phyloP scores from a whole-genome alignment of 164 flowering plant species.

The Brasenia schreberi region DNA sequence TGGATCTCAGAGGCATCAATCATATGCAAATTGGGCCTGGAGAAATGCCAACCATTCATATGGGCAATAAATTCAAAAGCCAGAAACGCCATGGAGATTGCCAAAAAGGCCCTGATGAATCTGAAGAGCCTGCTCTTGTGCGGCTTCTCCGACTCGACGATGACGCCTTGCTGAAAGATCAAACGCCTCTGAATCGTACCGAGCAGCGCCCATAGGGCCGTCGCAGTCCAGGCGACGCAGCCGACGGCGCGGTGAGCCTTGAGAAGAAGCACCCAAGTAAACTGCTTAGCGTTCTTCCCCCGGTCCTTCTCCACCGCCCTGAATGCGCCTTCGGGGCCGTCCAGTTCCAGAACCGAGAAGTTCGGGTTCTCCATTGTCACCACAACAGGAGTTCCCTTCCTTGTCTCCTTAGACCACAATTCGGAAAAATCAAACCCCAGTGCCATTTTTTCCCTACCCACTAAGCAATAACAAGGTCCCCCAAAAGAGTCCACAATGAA shows the following conservation, averaged over 20 bases:
- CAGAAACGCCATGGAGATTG: constrained; percentile 31
- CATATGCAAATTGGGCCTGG: constrained; percentile 37
- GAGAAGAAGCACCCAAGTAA: constrained; percentile 73
- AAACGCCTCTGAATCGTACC: constrained; percentile 50
- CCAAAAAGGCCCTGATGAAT: constrained; percentile 37
- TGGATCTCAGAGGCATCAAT: constrained; percentile 45
- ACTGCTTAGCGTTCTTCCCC: constrained; percentile 72
- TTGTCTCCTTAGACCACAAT: constrained; percentile 37
- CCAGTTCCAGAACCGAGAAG: constrained; percentile 54
- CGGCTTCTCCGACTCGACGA: constrained; percentile 35
- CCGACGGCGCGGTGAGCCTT: constrained; percentile 69
- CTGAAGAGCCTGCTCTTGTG: constrained; percentile 33
- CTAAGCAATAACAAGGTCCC: neutral
- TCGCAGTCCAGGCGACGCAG: constrained; percentile 50
- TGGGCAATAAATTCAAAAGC: constrained; percentile 55
- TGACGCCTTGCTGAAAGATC: constrained; percentile 38
- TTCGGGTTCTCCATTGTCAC: constrained; percentile 86
- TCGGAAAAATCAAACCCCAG: constrained; percentile 43
- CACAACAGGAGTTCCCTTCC: constrained; percentile 54
- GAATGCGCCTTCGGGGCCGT: constrained; percentile 54
- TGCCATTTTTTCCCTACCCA: constrained; percentile 28
- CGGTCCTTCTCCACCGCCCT: constrained; percentile 51
- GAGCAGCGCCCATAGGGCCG: constrained; percentile 50
- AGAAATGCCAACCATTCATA: constrained; percentile 65
- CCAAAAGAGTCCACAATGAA: neutral